A percentile compares a stretch with the other conserved stretches of the same genome.
phyloP scores from a whole-genome alignment of 177 flowering plant species.

The Tripterygium wilfordii region DNA sequence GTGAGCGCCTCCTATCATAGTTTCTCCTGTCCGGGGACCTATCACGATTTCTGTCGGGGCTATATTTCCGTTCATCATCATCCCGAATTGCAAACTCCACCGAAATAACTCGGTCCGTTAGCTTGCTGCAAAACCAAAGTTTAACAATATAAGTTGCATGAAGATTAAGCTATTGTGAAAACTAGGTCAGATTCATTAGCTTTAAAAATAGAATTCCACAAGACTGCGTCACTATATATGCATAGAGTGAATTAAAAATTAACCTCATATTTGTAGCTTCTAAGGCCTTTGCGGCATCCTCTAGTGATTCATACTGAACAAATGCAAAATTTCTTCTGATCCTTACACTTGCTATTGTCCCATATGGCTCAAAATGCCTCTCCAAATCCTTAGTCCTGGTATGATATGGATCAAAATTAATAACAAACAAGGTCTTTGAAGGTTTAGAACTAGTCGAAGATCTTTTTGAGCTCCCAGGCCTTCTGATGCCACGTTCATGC shows the following conservation, averaged over 20 bases:
- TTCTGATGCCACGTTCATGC: constrained; percentile 84
- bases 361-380: constrained; percentile 92
- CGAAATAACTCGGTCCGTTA: constrained; percentile 59
- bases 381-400: constrained; percentile 86
- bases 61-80: constrained; percentile 51
- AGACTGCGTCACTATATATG: no score
- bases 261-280: constrained; percentile 93
- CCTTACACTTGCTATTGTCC: constrained; percentile 74
- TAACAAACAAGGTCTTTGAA: constrained; percentile 91
- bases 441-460: constrained; percentile 57
- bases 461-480: constrained; percentile 58
- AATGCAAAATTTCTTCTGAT: constrained; percentile 94
- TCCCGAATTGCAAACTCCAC: constrained; percentile 68
- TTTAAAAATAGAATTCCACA: no score
- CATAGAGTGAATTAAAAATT: no score
- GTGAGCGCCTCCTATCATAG: constrained; percentile 39
- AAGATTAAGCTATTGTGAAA: not conserved
- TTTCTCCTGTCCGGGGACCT: constrained; percentile 44
- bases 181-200: not conserved
- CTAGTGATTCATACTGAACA: constrained; percentile 79
- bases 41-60: constrained; percentile 51
- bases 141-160: not conserved
- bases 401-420: constrained; percentile 75
- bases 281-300: constrained; percentile 90
- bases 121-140: constrained; percentile 41